phyloP scores from a whole-genome alignment of 371 early-diverging fungal species.

The Saksenaea oblongispora region DNA sequence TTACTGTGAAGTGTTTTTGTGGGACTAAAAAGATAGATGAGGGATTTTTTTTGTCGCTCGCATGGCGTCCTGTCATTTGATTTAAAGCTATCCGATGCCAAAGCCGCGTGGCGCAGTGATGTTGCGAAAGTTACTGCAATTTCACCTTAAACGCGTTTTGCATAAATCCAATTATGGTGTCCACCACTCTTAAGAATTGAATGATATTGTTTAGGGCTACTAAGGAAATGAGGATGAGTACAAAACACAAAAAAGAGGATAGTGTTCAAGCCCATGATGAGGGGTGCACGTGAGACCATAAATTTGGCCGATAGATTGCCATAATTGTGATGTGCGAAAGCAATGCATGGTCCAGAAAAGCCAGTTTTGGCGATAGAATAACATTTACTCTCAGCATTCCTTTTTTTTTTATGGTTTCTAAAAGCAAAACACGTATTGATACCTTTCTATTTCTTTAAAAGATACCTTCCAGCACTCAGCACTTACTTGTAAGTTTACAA shows the following conservation, averaged over 20 bases:
- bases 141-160: too few relatives aligned
- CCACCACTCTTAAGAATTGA: too few relatives aligned
- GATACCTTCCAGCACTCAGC: background rate
- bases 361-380: background rate
- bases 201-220: too few relatives aligned
- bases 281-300: background rate
- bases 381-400: background rate
- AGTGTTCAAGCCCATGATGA: background rate
- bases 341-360: background rate
- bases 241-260: background rate
- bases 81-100: background rate
- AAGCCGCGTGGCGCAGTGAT: constrained; percentile 2
- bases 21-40: background rate
- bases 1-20: background rate
- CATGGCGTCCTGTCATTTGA: constrained; percentile 1
- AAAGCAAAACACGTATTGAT: background rate
- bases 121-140: too few relatives aligned
- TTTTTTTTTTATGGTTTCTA: background rate
- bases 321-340: constrained; percentile 1
- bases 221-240: too few relatives aligned
- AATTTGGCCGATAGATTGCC: background rate
- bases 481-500: background rate
- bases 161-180: too few relatives aligned
- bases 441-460: background rate
- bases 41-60: background rate